Base-by-base conservation (phyloP, 2,329 filamentous ascomycete genomes). In the Cladosporium velox region DNA sequence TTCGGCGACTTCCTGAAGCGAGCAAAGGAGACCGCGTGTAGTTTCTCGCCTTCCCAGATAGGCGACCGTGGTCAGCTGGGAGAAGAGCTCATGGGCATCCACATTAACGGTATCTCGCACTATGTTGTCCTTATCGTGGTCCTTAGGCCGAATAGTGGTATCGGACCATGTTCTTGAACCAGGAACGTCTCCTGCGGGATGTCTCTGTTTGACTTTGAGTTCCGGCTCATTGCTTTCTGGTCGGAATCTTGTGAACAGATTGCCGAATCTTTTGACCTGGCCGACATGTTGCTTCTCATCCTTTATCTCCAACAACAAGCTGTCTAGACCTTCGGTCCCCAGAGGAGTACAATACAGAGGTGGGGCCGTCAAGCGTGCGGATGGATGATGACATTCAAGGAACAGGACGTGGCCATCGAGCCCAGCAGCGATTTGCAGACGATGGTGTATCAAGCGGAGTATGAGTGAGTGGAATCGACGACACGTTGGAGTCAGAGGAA, bases 381-480 rank as follows among this genome's bases (percentile, higher is more conserved):
- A 87, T 0, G 91, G 91, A 69, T 90, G 91, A 73, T 90, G 93
- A 76, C 90, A 92, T 79, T 94, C 91, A 51, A 96, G 85, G 44
- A 93, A 86, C 47, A 95, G 79, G 64, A 88, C 86, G 73, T 91
- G 86, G 44, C 87, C 84, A 44, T 84, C 79, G 8, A 90, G 78
- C 3, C 84, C 79, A 4, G 87, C 83, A 24, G 87, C 86, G 24
- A 84, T 76, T 57, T 88, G 78, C 1, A 92, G 81, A 38, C 90
- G 88, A 59, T 85, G 83, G 69, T 90, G 86, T 8, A 92, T 78
- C 54, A 91, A 84, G 30, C 86, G 85, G 4, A 88, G 78, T 65
- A 90, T 83, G 49, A 91, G 74, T 49, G 82, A 85, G 75, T 90
- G 84, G 72, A 92, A 86, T 47, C 86, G 88, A 34, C 83, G 87